Evolutionary conservation across 495 filamentous ascomycete genomes (phyloP).

Genomic region (Podospora comata): DNA sequence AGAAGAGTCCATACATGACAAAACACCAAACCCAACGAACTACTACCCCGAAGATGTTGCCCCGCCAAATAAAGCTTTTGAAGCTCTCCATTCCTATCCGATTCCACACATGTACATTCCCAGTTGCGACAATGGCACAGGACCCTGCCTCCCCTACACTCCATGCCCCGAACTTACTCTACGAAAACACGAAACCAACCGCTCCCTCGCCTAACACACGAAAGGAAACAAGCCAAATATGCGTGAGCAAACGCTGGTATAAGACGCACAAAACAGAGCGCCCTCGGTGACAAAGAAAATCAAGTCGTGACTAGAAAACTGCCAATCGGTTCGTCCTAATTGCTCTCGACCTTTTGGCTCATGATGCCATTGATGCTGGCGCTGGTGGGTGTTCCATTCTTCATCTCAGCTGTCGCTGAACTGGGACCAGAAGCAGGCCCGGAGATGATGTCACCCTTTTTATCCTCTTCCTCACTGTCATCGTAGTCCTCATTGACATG

Average conservation of each 20-base stretch:
- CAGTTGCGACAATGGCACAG: no score
- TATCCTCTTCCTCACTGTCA: conserved; percentile 88
- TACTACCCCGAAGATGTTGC: no score
- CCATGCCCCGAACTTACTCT: not conserved
- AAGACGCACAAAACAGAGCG: not conserved
- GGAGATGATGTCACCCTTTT: conserved; percentile 48
- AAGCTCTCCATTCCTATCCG: no score
- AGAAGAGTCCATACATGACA: no score
- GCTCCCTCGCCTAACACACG: not conserved
- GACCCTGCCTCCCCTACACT: not conserved
- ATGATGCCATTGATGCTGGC: conserved; percentile 46
- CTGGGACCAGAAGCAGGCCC: conserved; percentile 29
- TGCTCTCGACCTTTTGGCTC: conserved; percentile 42
- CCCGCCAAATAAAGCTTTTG: no score
- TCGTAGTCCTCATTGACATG: conserved; percentile 94
- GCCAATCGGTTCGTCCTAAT: conserved; percentile 7
- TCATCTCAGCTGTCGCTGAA: conserved; percentile 40
- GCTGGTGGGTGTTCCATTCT: conserved; percentile 46
- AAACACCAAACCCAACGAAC: no score
- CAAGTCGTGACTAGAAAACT: conserved; percentile 3
- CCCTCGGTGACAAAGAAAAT: conserved; percentile 23
- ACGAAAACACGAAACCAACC: not conserved
- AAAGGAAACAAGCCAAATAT: conserved; percentile 10
- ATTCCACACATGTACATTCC: not conserved
- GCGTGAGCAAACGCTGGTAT: conserved; percentile 21